Evolutionary conservation across 345 rosid species (phyloP), one percentile per base, ranked within the genome.

Genomic region (Bretschneidera sinensis): DNA sequence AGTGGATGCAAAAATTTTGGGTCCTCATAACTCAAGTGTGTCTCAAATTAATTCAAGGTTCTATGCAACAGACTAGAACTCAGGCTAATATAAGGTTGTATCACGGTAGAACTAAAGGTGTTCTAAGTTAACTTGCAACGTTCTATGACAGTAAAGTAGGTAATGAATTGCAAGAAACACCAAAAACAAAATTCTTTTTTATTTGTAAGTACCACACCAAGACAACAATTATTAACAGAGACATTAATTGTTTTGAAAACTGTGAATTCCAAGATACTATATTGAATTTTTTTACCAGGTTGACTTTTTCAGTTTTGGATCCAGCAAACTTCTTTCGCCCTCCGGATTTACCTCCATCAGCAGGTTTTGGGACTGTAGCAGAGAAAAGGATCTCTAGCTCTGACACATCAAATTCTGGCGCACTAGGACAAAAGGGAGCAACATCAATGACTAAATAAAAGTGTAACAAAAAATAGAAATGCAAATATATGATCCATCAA

Each of bases 361-460:
- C 82, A 19, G 92, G 74, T 70, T 91, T 95, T 56, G 83, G 83
- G 24, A 86, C 95, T 56, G 71, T 54, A n/a, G 89, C 86, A 78
- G 97, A 82, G 76, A 94, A 94, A 71, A 94, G 95, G 57, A 71
- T 82, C 85, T 91, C 97, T 58, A 94, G 70, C 79, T 94, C 97
- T 59, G 92, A 86, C 57, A 94, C 91, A 74, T 94, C 97, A 77
- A 94, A 90, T 71, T 88, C 99, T 45, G 92, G 78, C 45, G 87
- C 85, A 74, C 97, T 88, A 64, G 24, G 53, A 66, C 35, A 62
- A 63, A 61, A 34, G 59, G 24, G 4, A 39, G 15, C 47, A 39
- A 59, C 51, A 52, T 61, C 55, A 69, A 68, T 16, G 8, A 64
- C 49, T 19, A 63, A 20, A 58, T 17, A 47, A 45, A 17, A 50